phyloP scores from a whole-genome alignment of 345 rosid species.

The Dovyalis caffra region DNA sequence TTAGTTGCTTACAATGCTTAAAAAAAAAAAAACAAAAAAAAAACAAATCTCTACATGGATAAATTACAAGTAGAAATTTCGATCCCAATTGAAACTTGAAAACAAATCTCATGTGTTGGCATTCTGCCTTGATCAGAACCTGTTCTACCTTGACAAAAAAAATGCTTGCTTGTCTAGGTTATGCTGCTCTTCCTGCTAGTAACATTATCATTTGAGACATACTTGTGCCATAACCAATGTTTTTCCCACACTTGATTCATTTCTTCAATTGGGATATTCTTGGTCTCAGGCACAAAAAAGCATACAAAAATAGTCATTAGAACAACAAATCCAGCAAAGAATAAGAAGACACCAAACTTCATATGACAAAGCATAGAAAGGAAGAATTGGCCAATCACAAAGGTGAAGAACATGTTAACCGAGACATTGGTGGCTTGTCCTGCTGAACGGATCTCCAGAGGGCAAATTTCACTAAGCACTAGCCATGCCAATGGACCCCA shows the following conservation, averaged over 20 bases:
- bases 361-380: slow-evolving; percentile 53
- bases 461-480: slow-evolving; percentile 52
- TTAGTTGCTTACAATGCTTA: too few species aligned
- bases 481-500: slow-evolving; percentile 67
- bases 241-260: slow-evolving; percentile 44
- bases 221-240: slow-evolving; percentile 53
- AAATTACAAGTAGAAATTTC: too few species aligned
- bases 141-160: too few species aligned
- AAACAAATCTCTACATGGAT: too few species aligned
- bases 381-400: slow-evolving; percentile 48
- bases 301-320: slow-evolving; percentile 43
- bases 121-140: too few species aligned
- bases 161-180: neutral
- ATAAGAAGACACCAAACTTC: slow-evolving; percentile 54
- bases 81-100: too few species aligned
- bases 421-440: slow-evolving; percentile 51
- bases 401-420: slow-evolving; percentile 58
- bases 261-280: slow-evolving; percentile 48
- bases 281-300: slow-evolving; percentile 50
- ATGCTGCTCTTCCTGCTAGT: neutral
- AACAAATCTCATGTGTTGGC: too few species aligned
- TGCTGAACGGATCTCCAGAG: slow-evolving; percentile 46
- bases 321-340: slow-evolving; percentile 40
- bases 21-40: too few species aligned
- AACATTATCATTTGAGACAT: slow-evolving; percentile 35